A percentile compares a stretch with the other conserved stretches of the same genome.
phyloP scores from a whole-genome alignment of 768 basidiomycete species.

The Pleurotus djamor region DNA sequence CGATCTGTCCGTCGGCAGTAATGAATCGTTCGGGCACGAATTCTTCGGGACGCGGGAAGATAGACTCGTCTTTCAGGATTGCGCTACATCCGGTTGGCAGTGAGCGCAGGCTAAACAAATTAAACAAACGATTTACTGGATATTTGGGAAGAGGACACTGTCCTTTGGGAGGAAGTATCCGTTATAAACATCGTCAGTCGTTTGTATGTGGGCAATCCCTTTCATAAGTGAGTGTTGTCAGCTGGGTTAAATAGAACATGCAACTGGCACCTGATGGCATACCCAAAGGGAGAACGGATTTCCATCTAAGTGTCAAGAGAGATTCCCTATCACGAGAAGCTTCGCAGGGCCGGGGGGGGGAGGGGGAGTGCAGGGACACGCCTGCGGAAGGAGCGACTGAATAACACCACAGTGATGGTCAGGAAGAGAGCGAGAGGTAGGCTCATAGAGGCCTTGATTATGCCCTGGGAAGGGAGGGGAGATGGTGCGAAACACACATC shows the following conservation, averaged over 20 bases:
- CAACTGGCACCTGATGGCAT: not conserved
- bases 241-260: not conserved
- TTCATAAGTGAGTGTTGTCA: not conserved
- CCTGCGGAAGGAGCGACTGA: no score
- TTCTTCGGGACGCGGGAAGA: not conserved
- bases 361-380: no score
- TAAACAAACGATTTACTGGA: not conserved
- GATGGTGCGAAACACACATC: no score
- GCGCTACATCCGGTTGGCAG: not conserved
- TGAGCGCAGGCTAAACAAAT: not conserved
- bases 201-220: not conserved
- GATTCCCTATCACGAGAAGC: no score
- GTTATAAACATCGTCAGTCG: not conserved
- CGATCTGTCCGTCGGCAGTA: not conserved
- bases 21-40: not conserved
- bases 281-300: not conserved
- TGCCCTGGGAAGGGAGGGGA: no score
- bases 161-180: not conserved
- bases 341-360: no score
- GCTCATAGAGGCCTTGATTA: no score
- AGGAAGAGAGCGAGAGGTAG: no score
- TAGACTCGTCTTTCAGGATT: not conserved
- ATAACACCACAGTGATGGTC: no score
- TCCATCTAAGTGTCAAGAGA: not conserved
- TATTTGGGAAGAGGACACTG: not conserved